Percentiles rank a stretch among this genome's conserved stretches.
Evolutionary conservation across 805 yeast species (phyloP).

Genomic region (Sungouiella blattae): DNA sequence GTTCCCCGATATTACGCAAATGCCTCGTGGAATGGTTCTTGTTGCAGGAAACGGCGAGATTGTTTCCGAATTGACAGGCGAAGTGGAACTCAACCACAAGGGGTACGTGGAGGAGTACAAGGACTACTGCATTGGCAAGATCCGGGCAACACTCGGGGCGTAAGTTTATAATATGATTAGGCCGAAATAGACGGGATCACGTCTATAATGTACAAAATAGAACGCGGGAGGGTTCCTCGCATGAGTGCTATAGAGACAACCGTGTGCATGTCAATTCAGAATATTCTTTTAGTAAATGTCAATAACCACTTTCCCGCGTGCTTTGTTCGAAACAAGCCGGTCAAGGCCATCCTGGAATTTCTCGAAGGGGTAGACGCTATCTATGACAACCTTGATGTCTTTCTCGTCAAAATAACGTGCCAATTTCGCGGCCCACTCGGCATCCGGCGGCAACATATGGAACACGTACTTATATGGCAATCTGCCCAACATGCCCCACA

Average conservation of each 20-base stretch:
- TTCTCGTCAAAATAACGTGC: conserved; percentile 44
- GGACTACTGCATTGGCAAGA: conserved; percentile 41
- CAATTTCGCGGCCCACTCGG: conserved; percentile 18
- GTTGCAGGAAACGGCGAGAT: conserved; percentile 39
- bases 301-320: conserved; percentile 68
- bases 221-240: no score
- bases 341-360: conserved; percentile 52
- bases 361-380: conserved; percentile 48
- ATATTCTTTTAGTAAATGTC: no score
- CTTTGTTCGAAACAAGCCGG: conserved; percentile 41
- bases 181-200: not conserved
- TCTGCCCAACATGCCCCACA: no score
- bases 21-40: conserved; percentile 41
- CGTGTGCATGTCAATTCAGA: no score
- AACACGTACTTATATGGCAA: conserved; percentile 25
- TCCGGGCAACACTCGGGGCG: conserved; percentile 33
- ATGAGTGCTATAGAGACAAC: no score
- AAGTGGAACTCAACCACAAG: conserved; percentile 29
- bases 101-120: conserved; percentile 36
- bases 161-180: no score
- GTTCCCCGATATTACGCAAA: conserved; percentile 27
- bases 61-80: conserved; percentile 34
- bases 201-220: no score
- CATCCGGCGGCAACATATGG: conserved; percentile 9
- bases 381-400: conserved; percentile 45